Evolutionary conservation across 805 yeast genomes (phyloP).

Genomic region (Candida insectorum): DNA sequence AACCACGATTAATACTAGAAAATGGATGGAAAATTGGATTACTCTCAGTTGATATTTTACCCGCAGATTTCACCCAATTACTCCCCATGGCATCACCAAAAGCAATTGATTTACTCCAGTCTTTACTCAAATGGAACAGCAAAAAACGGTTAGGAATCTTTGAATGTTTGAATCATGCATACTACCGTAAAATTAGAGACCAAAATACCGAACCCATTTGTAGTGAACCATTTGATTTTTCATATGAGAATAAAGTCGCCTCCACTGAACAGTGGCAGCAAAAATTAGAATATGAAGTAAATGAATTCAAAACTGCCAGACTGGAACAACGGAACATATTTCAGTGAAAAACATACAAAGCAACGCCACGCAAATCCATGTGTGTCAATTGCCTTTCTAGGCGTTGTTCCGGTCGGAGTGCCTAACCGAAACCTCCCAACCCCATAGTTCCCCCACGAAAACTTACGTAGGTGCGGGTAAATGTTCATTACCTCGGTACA

Average conservation of each 20-base stretch:
- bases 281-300: constrained; percentile 52
- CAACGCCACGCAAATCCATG: neutral
- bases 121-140: constrained; percentile 65
- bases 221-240: constrained; percentile 54
- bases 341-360: neutral
- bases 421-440: too few relatives aligned
- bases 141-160: constrained; percentile 50
- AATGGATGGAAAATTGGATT: constrained; percentile 23
- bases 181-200: constrained; percentile 52
- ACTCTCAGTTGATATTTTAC: constrained; percentile 40
- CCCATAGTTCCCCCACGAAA: too few relatives aligned
- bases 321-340: too few relatives aligned
- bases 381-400: too few relatives aligned
- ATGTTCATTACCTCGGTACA: too few relatives aligned
- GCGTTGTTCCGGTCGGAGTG: too few relatives aligned
- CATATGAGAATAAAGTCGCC: constrained; percentile 48
- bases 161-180: constrained; percentile 56
- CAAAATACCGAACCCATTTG: constrained; percentile 54
- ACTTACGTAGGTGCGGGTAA: too few relatives aligned
- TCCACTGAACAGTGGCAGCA: constrained; percentile 39
- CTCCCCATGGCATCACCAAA: constrained; percentile 59
- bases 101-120: constrained; percentile 52
- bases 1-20: constrained; percentile 37
- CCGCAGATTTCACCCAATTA: constrained; percentile 45
- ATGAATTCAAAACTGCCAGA: constrained; percentile 33